Evolutionary conservation across 441 rosid genomes (phyloP), one percentile per base, ranked within the genome.

Genomic region (Biscutella auriculata): DNA sequence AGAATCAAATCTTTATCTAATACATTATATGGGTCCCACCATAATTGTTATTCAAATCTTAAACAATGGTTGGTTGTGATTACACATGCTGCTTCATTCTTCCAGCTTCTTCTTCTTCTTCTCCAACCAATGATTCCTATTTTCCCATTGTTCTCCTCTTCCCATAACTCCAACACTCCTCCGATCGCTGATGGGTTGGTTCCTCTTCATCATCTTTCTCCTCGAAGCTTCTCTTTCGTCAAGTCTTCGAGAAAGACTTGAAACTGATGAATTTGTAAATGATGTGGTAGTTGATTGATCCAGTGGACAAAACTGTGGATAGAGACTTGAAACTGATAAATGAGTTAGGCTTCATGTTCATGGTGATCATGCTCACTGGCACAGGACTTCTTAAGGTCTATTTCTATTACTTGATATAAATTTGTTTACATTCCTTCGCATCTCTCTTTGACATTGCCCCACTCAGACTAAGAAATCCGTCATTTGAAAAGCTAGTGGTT

Each of bases 291-390:
- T 73, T 92, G 81, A 92, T 92, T 63, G 98, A 92, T 64, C 98
- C 98, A 0, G 98, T 92, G 26, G 94, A 88, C 70, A 84, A 53
- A 54, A 92, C 88, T 4, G 94, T 77, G 3, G 97, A 88, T 42
- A 92, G 98, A 66, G 98, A 92, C 63, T 66, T 92, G 73, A 55
- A 63, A 3, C 67, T 88, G 53, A 72, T 84, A 6, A 76, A 71
- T 62, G 97, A 88, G 29, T 57, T 92, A 55, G 97, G 97, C 0
- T 53, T 88, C 97, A 88, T 77, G 97, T 88, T 8, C 98, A 92
- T 71, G 98, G 97, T 56, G 98, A 92, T 75, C 98, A 92, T 82
- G 82, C n/a, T 92, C 23, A 92, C 95, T 17, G 97, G 98, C 35
- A 81, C 95, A 17, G 95, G 97, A 27, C 77, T 86, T 51, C 76